Evolutionary conservation across 2,329 filamentous ascomycete species (phyloP).

Genomic region (Aurifilum marmelostoma): DNA sequence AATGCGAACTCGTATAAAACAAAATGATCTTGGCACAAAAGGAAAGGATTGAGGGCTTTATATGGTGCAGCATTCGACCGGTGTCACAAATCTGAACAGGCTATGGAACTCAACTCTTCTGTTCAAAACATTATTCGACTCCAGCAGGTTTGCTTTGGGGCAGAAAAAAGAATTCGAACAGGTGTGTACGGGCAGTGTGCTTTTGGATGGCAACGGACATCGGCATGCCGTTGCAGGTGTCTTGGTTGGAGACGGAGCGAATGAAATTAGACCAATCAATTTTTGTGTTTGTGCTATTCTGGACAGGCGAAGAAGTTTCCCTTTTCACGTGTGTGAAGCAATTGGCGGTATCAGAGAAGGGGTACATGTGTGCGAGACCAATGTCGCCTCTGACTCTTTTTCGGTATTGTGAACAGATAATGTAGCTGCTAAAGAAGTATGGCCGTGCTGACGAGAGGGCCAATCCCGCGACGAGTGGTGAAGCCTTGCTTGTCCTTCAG

Average conservation of each 20-base stretch:
- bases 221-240: not conserved
- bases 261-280: slow-evolving; percentile 13
- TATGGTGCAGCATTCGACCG: not conserved
- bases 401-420: no score
- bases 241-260: not conserved
- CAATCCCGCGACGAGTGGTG: not conserved
- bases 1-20: not conserved
- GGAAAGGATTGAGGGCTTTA: not conserved
- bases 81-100: not conserved
- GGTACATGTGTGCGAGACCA: no score
- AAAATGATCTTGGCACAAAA: not conserved
- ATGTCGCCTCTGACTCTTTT: not conserved
- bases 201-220: not conserved
- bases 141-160: not conserved
- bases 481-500: not conserved
- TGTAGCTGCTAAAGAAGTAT: not conserved
- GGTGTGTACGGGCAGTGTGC: not conserved
- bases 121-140: not conserved
- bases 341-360: not conserved
- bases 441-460: not conserved
- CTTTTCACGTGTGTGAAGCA: not conserved
- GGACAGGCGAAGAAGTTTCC: not conserved
- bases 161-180: not conserved
- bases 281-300: slow-evolving; percentile 12
- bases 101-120: not conserved